Percentiles rank a stretch among this genome's conserved stretches.
Evolutionary conservation across 805 yeast genomes (phyloP).

Genomic region (Nematodospora valgi): DNA sequence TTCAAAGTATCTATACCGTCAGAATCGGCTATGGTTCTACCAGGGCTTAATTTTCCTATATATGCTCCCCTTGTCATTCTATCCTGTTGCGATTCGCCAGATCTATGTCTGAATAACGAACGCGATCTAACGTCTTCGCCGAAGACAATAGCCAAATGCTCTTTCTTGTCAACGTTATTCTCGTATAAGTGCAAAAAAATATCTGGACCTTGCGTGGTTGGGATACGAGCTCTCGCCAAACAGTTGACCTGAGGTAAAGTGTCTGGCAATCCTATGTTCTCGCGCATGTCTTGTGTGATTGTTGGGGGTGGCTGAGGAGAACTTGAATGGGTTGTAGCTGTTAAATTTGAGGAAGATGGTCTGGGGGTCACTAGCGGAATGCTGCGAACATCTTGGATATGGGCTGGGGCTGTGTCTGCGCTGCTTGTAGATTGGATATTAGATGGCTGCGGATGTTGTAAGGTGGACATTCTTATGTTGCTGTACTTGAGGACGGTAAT

Average conservation of each 20-base stretch:
- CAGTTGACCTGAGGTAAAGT: constrained; percentile 76
- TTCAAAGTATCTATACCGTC: constrained; percentile 37
- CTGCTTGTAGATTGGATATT: not conserved
- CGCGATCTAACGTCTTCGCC: constrained; percentile 86
- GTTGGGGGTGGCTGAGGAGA: constrained; percentile 8
- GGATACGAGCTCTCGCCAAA: constrained; percentile 92
- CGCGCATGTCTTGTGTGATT: constrained; percentile 21
- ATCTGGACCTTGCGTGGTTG: constrained; percentile 93
- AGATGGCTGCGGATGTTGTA: constrained; percentile 7
- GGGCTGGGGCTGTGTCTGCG: not conserved
- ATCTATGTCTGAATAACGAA: constrained; percentile 58
- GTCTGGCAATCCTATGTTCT: constrained; percentile 44
- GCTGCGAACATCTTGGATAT: constrained; percentile 1
- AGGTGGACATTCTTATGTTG: not conserved
- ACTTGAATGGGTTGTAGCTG: constrained; percentile 1
- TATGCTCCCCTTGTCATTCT: constrained; percentile 99
- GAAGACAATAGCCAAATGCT: constrained; percentile 94
- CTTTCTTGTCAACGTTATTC: constrained; percentile 84
- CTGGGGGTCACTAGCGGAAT: constrained; percentile 10
- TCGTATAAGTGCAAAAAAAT: constrained; percentile 86
- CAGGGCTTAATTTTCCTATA: constrained; percentile 85
- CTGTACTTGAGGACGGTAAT: too few relatives aligned
- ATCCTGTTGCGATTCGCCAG: constrained; percentile 81
- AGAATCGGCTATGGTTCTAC: constrained; percentile 65
- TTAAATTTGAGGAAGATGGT: constrained; percentile 2